phyloP scores from a whole-genome alignment of 106 monocot genomes.

The Dioscorea dumetorum region DNA sequence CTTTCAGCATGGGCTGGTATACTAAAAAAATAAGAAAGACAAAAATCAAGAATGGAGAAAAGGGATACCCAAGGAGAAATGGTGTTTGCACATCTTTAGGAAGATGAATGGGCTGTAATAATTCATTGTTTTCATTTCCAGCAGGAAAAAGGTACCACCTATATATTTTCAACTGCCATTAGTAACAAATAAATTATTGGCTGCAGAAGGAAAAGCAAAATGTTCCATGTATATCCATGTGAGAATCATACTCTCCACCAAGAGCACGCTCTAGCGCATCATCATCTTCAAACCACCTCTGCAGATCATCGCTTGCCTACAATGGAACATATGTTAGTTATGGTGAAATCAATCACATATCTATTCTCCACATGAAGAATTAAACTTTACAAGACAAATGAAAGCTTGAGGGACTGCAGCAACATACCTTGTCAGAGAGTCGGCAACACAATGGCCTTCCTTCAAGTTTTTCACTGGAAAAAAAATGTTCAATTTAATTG shows the following conservation, averaged over 20 bases:
- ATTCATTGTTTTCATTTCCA: constrained; percentile 19
- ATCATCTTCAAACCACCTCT: constrained; percentile 95
- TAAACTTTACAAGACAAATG: too few species aligned
- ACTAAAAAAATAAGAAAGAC: not conserved
- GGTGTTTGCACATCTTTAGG: constrained; percentile 46
- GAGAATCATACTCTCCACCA: constrained; percentile 80
- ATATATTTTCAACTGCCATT: not conserved
- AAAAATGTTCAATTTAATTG: not conserved
- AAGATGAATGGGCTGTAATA: constrained; percentile 50
- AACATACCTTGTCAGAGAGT: constrained; percentile 81
- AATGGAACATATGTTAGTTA: constrained; percentile 3
- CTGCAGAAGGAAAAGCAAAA: not conserved
- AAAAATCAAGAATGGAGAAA: not conserved
- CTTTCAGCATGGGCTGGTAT: not conserved
- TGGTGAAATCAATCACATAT: too few species aligned
- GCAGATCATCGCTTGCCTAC: constrained; percentile 82
- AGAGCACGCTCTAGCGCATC: constrained; percentile 92
- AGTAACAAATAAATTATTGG: not conserved
- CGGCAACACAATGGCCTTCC: constrained; percentile 78
- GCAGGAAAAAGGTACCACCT: constrained; percentile 89
- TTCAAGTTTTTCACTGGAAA: constrained; percentile 82
- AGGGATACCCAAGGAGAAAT: constrained; percentile 42
- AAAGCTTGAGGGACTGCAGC: not conserved
- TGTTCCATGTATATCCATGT: not conserved
- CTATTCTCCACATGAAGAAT: too few species aligned